Base-by-base conservation (phyloP, 345 rosid genomes). In the Crucihimalaya himalaica region DNA sequence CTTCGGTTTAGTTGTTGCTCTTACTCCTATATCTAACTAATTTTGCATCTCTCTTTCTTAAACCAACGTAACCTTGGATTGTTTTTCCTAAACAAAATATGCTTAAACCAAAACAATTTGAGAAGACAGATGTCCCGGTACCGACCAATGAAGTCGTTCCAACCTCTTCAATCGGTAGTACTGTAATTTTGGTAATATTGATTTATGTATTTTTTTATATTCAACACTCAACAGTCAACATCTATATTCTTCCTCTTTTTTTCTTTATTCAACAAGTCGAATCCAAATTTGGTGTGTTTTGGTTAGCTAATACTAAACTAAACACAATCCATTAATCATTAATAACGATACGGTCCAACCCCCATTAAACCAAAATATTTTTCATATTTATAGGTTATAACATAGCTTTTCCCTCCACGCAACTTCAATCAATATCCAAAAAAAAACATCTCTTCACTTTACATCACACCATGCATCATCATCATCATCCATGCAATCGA, bases 391-490 rank as follows among this genome's bases (percentile, higher is more conserved):
- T 75, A 62, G n/a, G 25, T 23, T 23, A 75, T 76, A 64, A 16
- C 72, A 31, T 40, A 71, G 42, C 68, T 48, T 70, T 77, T 76
- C 80, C 75, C 79, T 76, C 75, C 71, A 69, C 71, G 66, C 65
- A 18, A 53, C 70, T 55, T 70, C 46, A 47, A 55, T 55, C 46
- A 47, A 55, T 64, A 21, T 45, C 64, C 65, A 34, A 16, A 61
- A 55, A 15, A 19, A 5, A 37, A 27, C 51, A 35, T 51, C 35
- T 14, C 28, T 46, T 59, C 75, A 40, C 28, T 46, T 59, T 67
- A 40, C 40, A 71, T 53, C 71, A 56, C 66, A 77, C 48, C 74
- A 77, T 71, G 76, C 50, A 50, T 19, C 57, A 64, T 68, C 69
- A 75, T 40, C 73, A 43, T 52, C 72, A 37, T 28, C 72, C 67